Conservation (phyloP, 2,329 filamentous ascomycete genomes). For the Aspergillus felis region DNA sequence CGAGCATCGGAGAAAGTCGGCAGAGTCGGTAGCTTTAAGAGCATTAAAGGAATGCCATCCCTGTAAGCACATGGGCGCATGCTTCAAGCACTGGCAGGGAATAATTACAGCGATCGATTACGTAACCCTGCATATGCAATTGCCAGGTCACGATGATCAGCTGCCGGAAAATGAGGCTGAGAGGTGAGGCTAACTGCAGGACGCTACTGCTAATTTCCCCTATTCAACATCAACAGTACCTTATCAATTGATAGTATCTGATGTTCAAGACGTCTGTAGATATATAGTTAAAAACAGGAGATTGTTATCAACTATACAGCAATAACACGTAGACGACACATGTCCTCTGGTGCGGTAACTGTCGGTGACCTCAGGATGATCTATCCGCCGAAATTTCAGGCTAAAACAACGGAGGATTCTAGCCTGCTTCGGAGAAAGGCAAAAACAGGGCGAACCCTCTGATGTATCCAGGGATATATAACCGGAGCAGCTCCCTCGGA, state of each 20-base stretch:
- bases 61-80: neutral
- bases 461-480: conserved; percentile 6
- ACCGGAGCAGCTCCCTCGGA: conserved; percentile 6
- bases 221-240: too few relatives aligned
- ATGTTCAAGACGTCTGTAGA: neutral
- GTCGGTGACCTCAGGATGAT: neutral
- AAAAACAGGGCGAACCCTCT: too few relatives aligned
- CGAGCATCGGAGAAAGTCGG: neutral
- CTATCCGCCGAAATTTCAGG: neutral
- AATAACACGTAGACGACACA: neutral
- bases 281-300: neutral
- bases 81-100: neutral
- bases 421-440: neutral
- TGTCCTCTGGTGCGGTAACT: too few relatives aligned
- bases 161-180: neutral
- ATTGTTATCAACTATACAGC: neutral
- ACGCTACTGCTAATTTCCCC: too few relatives aligned
- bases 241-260: neutral
- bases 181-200: neutral
- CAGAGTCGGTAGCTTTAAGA: neutral
- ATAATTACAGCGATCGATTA: neutral
- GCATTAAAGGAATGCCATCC: too few relatives aligned
- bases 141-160: neutral
- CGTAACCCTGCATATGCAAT: neutral
- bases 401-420: neutral